These are phyloP conservation scores for Neodidymelliopsis sp. DNA, from an alignment of 2,329 filamentous ascomycete genomes.

Conservation along the genomic window DNA sequence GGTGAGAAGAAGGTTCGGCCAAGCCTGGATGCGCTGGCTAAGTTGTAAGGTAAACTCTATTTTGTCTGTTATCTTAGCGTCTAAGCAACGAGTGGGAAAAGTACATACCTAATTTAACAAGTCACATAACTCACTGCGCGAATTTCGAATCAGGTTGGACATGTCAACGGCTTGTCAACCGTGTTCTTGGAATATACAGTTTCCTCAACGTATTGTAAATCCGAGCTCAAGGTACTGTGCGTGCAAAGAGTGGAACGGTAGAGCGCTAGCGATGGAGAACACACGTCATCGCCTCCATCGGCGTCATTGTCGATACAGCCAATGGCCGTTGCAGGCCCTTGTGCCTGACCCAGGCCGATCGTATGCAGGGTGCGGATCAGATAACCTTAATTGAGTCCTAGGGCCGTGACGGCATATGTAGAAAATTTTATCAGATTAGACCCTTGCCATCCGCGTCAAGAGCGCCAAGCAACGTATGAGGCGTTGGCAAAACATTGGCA, in stretches of 20 bases:
- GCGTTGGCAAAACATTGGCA: conserved; percentile 12
- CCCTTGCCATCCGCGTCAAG: not conserved
- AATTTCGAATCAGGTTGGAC: not conserved
- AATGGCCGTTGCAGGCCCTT: conserved; percentile 1
- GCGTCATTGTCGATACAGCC: not conserved
- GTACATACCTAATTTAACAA: too few species aligned
- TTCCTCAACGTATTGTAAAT: not conserved
- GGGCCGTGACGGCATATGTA: conserved; percentile 16
- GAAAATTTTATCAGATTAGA: conserved; percentile 30
- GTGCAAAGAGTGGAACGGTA: too few species aligned
- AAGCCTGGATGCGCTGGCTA: conserved; percentile 44
- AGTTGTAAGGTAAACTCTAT: conserved; percentile 30
- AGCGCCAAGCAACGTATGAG: conserved; percentile 12
- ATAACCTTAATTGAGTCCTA: conserved; percentile 39
- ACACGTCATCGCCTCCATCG: conserved; percentile 18
- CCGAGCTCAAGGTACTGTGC: too few species aligned
- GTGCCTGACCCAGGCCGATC: not conserved
- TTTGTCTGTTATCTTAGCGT: conserved; percentile 1
- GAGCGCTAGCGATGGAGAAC: conserved; percentile 4
- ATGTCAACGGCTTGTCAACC: not conserved
- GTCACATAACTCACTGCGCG: not conserved
- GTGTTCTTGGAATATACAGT: conserved; percentile 1
- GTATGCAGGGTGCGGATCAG: conserved; percentile 42
- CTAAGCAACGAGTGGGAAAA: too few species aligned
- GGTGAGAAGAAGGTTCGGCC: conserved; percentile 46